Evolutionary conservation across 148 eudicot genomes (phyloP).

Genomic region (Euryodendron excelsum): DNA sequence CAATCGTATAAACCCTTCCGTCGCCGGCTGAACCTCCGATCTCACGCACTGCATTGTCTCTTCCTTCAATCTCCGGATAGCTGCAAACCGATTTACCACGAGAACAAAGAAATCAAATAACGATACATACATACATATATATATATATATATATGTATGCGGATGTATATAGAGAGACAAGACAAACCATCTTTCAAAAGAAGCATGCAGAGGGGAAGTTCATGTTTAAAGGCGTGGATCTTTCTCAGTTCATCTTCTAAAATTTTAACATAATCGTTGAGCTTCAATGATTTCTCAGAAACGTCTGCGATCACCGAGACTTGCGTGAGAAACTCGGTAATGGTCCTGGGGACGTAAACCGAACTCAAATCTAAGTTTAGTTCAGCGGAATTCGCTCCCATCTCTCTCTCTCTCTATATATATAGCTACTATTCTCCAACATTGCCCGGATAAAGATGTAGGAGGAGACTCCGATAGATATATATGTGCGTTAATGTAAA

Average conservation of each 20-base stretch:
- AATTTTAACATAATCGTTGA: conserved; percentile 27
- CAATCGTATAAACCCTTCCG: background rate
- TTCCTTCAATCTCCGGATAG: conserved; percentile 36
- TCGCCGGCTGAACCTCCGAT: background rate
- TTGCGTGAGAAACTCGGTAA: conserved; percentile 25
- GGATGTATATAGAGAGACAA: background rate
- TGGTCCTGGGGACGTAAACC: conserved; percentile 1
- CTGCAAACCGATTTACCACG: conserved; percentile 20
- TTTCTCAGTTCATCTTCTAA: conserved; percentile 53
- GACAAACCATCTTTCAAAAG: conserved; percentile 57
- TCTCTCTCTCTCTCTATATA: conserved; percentile 4
- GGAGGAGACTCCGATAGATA: background rate
- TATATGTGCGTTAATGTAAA: background rate
- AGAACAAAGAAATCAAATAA: background rate
- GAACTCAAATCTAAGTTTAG: conserved; percentile 39
- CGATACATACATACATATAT: background rate
- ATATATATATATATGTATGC: background rate
- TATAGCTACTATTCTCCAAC: no score
- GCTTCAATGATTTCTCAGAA: conserved; percentile 27
- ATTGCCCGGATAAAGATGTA: background rate
- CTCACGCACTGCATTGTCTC: conserved; percentile 18
- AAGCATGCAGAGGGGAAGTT: conserved; percentile 55
- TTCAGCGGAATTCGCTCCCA: conserved; percentile 31
- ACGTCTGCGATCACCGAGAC: conserved; percentile 20
- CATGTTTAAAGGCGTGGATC: conserved; percentile 57